phyloP scores from a whole-genome alignment of 805 yeast species.

The Candida sanyiensis region DNA sequence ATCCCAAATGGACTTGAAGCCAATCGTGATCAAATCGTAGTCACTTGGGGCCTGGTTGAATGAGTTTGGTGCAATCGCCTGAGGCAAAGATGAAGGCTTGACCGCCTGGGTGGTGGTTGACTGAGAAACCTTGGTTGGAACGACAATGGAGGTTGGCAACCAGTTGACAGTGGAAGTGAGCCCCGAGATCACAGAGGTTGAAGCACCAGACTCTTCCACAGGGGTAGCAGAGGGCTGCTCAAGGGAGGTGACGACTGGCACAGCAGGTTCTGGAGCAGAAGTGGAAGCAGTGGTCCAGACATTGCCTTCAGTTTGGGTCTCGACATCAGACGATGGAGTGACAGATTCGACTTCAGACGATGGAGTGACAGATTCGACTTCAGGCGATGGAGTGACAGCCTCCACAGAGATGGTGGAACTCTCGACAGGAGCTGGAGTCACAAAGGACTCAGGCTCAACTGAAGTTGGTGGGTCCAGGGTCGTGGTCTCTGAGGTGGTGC shows the following conservation, averaged over 20 bases:
- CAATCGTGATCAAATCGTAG: slow-evolving; percentile 59
- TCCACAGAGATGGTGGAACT: too few species aligned
- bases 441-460: too few species aligned
- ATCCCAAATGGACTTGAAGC: slow-evolving; percentile 73
- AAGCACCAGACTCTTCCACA: background rate
- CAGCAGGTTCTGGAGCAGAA: too few species aligned
- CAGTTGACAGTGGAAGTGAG: slow-evolving; percentile 27
- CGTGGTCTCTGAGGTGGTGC: background rate
- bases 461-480: too few species aligned
- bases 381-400: too few species aligned
- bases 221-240: background rate
- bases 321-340: too few species aligned
- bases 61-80: slow-evolving; percentile 66
- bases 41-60: slow-evolving; percentile 39
- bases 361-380: too few species aligned
- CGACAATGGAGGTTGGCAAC: slow-evolving; percentile 40
- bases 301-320: too few species aligned
- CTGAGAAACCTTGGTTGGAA: slow-evolving; percentile 28
- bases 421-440: too few species aligned
- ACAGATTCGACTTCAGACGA: too few species aligned
- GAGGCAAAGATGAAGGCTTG: slow-evolving; percentile 56
- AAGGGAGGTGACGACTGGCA: too few species aligned
- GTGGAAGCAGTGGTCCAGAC: too few species aligned
- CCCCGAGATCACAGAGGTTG: slow-evolving; percentile 12
- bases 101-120: slow-evolving; percentile 26